Base-by-base conservation (phyloP, 2,329 filamentous ascomycete genomes). In the Stagonosporopsis cucurbitacearum region DNA sequence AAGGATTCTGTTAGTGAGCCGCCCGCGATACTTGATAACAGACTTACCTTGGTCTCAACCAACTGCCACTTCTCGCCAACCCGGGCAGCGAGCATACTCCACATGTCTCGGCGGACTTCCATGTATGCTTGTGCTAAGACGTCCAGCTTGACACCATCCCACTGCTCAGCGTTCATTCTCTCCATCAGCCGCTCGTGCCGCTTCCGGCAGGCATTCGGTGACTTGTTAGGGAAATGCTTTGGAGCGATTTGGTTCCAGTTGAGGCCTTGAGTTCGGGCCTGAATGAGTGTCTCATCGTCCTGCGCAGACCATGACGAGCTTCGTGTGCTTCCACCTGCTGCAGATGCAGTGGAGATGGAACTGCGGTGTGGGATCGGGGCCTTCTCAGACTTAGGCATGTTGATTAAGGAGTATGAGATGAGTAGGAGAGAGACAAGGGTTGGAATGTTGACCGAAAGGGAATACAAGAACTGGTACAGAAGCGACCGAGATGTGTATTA, bases 121-220 rank as follows among this genome's bases (percentile, higher is more conserved):
- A 92, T 90, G 77, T 96, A 96, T 71, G 90, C 88, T 72, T 85
- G 85, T 33, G 90, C 89, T 36, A 96, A 80, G 9, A 82, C 81
- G 72, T 94, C 89, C 22, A 93, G 80, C 78, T 90, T 90, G 63
- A 87, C 81, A 19, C 84, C 84, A 67, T 94, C 90, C 88, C 91
- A 95, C 68, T 93, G 89, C 66, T 91, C 88, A 43, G 87, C 85
- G 54, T 87, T 86, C 71, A 81, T 71, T 63, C 88, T 86, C 77
- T 94, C 89, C 82, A 94, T 88, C 63, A 96, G 79, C 36, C 92
- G 84, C 77, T 96, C 92, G 68, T 96, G 91, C 51, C 92, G 86
- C 79, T 96, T 96, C 62, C 92, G 90, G 77, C 92, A 96, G 17
- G 92, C 92, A 73, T 95, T 95, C 55, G 88, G 77, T 12, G 82